Base-by-base conservation (phyloP, 148 eudicot species). In the Arbutus unedo region DNA sequence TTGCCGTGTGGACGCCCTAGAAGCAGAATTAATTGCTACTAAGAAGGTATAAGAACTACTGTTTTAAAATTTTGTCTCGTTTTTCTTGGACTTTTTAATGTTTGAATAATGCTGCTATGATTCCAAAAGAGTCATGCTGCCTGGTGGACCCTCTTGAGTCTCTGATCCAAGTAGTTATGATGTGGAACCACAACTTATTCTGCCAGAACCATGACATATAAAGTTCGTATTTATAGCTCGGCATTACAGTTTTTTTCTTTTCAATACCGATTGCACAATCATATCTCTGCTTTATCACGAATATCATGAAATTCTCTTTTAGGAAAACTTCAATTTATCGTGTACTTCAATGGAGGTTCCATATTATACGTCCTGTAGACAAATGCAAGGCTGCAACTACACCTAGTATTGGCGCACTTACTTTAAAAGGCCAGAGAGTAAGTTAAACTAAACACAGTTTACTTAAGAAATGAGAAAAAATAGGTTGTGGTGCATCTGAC, bases 11-110 rank as follows among this genome's bases (percentile, higher is more conserved):
- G 95, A 92, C 88, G 91, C 90, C 53, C 82, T 92, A 59, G 95
- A 92, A 87, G 93, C 95, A 5, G 95, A 92, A 83, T 80, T 92
- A 68, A 92, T 92, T 90, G 94, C 99, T 53, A 96, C 99, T n/a
- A 96, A 96, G 86, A 94, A 94, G 97, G 99, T 96, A 88, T 85
- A 77, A 3, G 38, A 82, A 68, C 41, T 74, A 71, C 8, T n/a
- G n/a, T 55, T 51, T 38, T 41, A 54, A 5, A 50, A 43, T 11
- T 45, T 43, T 73, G 43, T 71, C 73, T 21, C 76, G 43, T 68
- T 80, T 8, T 83, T 48, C 82, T 82, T 21, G 21, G 55, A 44
- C 31, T 76, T 31, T 53, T 10, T 31, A 31, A 76, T 53, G 47
- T 51, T 76, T 25, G 45, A 45, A 13, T 76, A 14, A 15, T 14